Evolutionary conservation across 441 rosid species (phyloP).

Genomic region (Adansonia grandidieri): DNA sequence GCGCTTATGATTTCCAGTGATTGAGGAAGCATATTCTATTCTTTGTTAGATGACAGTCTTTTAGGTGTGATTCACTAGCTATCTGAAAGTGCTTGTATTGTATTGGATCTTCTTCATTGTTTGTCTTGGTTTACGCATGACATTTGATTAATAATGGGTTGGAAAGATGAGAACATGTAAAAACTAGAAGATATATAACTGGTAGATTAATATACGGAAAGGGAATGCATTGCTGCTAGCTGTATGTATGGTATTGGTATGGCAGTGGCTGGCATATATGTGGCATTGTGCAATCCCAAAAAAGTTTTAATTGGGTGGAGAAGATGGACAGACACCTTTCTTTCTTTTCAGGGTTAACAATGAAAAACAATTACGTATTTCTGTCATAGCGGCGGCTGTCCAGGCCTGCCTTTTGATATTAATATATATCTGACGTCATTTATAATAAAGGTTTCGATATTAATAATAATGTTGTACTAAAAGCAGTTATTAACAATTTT

Average conservation of each 20-base stretch:
- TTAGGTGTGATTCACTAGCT: background rate
- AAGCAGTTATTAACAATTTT: too few species aligned
- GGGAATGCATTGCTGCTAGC: background rate
- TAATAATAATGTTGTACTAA: too few species aligned
- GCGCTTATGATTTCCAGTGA: background rate
- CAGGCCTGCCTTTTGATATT: background rate
- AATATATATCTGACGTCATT: background rate
- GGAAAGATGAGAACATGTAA: background rate
- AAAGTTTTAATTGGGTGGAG: too few species aligned
- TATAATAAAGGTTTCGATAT: too few species aligned
- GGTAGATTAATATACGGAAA: background rate
- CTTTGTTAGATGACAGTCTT: background rate
- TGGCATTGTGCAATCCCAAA: too few species aligned
- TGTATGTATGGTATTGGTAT: constrained; percentile 8
- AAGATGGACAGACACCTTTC: too few species aligned
- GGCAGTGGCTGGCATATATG: too few species aligned
- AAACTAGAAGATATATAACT: background rate
- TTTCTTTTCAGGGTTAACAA: too few species aligned
- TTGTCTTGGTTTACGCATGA: background rate
- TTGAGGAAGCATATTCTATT: constrained; percentile 17
- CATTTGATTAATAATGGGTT: background rate
- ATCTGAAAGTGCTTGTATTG: background rate
- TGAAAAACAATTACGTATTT: background rate
- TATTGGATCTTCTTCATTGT: background rate
- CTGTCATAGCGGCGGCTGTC: background rate